Percentiles rank a stretch among this genome's conserved stretches.
These are phyloP conservation scores for Malus domestica DNA, from an alignment of 306 rosid species.

Conservation along the genomic window ASM211411v1 NC_041790.1:26683001-26683500, in stretches of 20 bases:
- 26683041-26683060: slow-evolving; percentile 95
- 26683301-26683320: not conserved
- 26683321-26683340: not conserved
- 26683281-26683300: not conserved
- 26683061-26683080: slow-evolving; percentile 95
- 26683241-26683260: not conserved
- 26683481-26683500: not conserved
- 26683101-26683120: not conserved
- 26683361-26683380: not conserved
- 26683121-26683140: not conserved
- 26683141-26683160: not conserved
- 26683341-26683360: not conserved
- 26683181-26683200: not conserved
- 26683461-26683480: not conserved
- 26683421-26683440: not conserved
- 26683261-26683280: not conserved
- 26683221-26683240: not conserved
- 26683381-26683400: not conserved
- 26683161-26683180: not conserved
- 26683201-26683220: not conserved
- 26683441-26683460: not conserved
- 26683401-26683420: not conserved
- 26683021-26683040: slow-evolving; percentile 94
- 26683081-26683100: slow-evolving; percentile 44
- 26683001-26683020: slow-evolving; percentile 99